These are phyloP conservation scores for Colletotrichum simmondsii DNA, from an alignment of 2,329 filamentous ascomycete genomes.

Conservation along the genomic window DNA sequence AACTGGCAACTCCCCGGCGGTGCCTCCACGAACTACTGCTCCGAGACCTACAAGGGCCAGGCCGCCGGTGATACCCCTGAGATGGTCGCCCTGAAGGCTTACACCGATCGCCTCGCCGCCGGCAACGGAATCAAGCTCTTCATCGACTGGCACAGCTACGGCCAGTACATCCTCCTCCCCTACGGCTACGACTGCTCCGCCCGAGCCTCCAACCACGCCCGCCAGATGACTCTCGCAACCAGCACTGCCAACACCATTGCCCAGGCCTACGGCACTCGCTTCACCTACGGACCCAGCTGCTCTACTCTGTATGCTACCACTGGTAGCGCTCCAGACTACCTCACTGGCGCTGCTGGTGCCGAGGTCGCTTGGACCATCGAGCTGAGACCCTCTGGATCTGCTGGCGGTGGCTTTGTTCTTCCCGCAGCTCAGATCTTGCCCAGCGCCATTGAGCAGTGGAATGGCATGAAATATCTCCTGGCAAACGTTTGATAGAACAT, in stretches of 20 bases:
- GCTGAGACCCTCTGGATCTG: slow-evolving; percentile 43
- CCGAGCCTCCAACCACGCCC: slow-evolving; percentile 49
- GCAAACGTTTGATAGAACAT: slow-evolving; percentile 15
- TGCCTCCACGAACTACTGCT: slow-evolving; percentile 62
- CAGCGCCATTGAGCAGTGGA: slow-evolving; percentile 49
- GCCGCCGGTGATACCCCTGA: slow-evolving; percentile 60
- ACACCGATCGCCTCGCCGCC: slow-evolving; percentile 41
- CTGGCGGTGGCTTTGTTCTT: slow-evolving; percentile 49
- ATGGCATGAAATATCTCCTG: slow-evolving; percentile 46
- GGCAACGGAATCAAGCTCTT: slow-evolving; percentile 53
- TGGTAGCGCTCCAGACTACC: slow-evolving; percentile 43
- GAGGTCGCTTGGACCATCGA: slow-evolving; percentile 54
- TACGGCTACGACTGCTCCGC: slow-evolving; percentile 58
- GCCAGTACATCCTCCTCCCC: slow-evolving; percentile 54
- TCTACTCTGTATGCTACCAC: slow-evolving; percentile 50
- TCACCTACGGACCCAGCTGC: slow-evolving; percentile 50
- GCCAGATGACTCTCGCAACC: slow-evolving; percentile 51
- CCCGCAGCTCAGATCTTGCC: slow-evolving; percentile 49
- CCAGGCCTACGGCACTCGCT: slow-evolving; percentile 45
- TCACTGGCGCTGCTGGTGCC: slow-evolving; percentile 39
- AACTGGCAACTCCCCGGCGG: slow-evolving; percentile 62
- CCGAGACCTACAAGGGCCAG: slow-evolving; percentile 58
- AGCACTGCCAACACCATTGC: slow-evolving; percentile 43
- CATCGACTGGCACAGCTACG: slow-evolving; percentile 61
- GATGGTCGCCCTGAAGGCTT: slow-evolving; percentile 57